phyloP scores from a whole-genome alignment of 768 basidiomycete species.

The Glaciozyma martinii region DNA sequence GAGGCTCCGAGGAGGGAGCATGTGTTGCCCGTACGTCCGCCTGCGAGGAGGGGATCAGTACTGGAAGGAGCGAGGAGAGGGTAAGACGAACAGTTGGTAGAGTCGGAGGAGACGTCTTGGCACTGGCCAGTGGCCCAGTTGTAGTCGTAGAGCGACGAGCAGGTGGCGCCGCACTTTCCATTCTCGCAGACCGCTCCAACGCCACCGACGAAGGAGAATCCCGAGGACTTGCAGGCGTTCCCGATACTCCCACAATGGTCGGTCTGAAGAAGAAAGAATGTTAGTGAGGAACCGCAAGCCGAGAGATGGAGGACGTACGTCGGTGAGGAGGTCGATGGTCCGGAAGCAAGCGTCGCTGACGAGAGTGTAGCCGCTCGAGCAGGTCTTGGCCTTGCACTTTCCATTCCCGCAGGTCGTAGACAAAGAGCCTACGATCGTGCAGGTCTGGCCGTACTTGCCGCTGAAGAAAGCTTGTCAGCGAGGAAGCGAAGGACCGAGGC shows the following conservation, averaged over 20 bases:
- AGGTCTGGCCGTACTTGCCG: constrained; percentile 19
- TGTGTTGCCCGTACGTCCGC: background rate
- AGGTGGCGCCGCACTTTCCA: background rate
- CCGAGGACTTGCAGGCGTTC: background rate
- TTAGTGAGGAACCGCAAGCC: no score
- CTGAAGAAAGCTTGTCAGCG: background rate
- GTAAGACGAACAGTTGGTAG: background rate
- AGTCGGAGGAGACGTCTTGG: background rate
- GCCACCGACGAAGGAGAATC: background rate
- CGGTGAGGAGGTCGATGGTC: constrained; percentile 10
- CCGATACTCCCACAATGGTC: background rate
- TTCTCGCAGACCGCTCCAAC: constrained; percentile 10
- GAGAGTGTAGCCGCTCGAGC: constrained; percentile 22
- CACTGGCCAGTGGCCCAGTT: background rate
- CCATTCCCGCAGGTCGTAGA: constrained; percentile 5
- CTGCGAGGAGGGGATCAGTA: background rate
- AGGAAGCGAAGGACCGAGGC: no score
- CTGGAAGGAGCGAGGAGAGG: background rate
- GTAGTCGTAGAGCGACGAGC: background rate
- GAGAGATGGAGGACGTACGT: background rate
- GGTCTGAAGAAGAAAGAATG: background rate
- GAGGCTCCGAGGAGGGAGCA: constrained; percentile 10
- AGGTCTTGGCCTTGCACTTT: constrained; percentile 11
- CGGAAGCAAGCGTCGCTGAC: constrained; percentile 10
- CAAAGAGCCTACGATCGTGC: constrained; percentile 14